phyloP scores from a whole-genome alignment of 2,329 filamentous ascomycete species.

The Beauveria scarabaeidicola region DNA sequence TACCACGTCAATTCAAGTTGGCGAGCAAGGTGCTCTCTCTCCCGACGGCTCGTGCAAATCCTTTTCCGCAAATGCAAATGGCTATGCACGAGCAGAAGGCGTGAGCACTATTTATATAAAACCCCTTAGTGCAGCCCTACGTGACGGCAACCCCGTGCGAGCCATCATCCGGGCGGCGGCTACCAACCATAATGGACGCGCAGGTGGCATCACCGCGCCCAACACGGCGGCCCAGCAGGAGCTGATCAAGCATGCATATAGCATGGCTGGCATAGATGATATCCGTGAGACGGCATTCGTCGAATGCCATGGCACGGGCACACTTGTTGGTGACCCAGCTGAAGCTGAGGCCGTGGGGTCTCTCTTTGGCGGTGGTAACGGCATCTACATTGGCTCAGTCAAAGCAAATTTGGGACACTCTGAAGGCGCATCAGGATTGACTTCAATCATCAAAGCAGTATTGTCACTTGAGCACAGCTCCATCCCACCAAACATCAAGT shows the following conservation, averaged over 20 bases:
- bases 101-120: conserved; percentile 34
- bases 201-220: conserved; percentile 32
- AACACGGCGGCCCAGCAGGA: conserved; percentile 26
- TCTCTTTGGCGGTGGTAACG: conserved; percentile 21
- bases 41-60: conserved; percentile 21
- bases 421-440: conserved; percentile 27
- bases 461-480: conserved; percentile 14
- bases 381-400: conserved; percentile 24
- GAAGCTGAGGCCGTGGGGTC: conserved; percentile 29
- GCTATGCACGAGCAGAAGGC: conserved; percentile 40
- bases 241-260: conserved; percentile 32
- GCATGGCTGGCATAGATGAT: conserved; percentile 18
- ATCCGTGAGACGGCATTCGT: conserved; percentile 20
- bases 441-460: conserved; percentile 23
- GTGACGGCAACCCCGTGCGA: conserved; percentile 31
- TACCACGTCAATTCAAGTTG: conserved; percentile 15
- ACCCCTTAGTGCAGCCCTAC: conserved; percentile 33
- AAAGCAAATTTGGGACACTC: conserved; percentile 32
- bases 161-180: conserved; percentile 26
- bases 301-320: conserved; percentile 39
- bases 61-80: conserved; percentile 34
- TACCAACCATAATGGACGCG: conserved; percentile 31
- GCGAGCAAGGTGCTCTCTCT: conserved; percentile 20
- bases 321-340: conserved; percentile 32
- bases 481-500: conserved; percentile 14